Conservation (phyloP, 345 rosid genomes). For the Moricandia moricandioides region DNA sequence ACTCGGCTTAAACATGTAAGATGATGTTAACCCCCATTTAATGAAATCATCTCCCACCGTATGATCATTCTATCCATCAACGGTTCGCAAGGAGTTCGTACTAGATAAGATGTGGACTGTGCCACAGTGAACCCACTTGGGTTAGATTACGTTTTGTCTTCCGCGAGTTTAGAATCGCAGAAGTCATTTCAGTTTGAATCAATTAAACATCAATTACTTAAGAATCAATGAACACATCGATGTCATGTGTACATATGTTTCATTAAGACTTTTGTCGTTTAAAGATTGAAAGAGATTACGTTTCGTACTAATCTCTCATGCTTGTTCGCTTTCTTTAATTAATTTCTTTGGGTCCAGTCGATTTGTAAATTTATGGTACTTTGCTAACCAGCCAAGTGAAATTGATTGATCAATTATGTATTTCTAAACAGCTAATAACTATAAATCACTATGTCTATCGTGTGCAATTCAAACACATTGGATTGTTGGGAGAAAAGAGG, state of each 20-base stretch:
- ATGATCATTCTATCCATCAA: slow-evolving; percentile 26
- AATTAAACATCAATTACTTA: slow-evolving; percentile 17
- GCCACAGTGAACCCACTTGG: slow-evolving; percentile 51
- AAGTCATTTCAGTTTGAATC: slow-evolving; percentile 36
- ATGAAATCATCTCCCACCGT: slow-evolving; percentile 22
- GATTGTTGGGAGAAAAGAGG: too few species aligned
- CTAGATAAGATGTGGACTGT: slow-evolving; percentile 43
- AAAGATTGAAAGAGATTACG: slow-evolving; percentile 32
- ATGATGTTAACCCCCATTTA: slow-evolving; percentile 40
- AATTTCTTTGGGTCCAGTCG: slow-evolving; percentile 7
- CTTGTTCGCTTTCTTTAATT: slow-evolving; percentile 37
- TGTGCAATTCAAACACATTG: too few species aligned
- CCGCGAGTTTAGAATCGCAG: slow-evolving; percentile 26
- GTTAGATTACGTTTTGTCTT: slow-evolving; percentile 26
- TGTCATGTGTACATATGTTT: slow-evolving; percentile 37
- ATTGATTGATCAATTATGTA: slow-evolving; percentile 21
- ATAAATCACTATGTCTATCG: too few species aligned
- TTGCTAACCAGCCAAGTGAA: slow-evolving; percentile 34
- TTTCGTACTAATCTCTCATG: slow-evolving; percentile 38
- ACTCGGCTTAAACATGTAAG: slow-evolving; percentile 55
- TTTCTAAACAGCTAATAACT: not conserved
- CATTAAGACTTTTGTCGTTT: slow-evolving; percentile 42
- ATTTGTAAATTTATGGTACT: slow-evolving; percentile 22
- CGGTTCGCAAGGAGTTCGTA: slow-evolving; percentile 24
- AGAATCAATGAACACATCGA: slow-evolving; percentile 27